Conservation (phyloP, 225 moss, liverwort and hornwort species). For the Marchantia paleacea region DNA sequence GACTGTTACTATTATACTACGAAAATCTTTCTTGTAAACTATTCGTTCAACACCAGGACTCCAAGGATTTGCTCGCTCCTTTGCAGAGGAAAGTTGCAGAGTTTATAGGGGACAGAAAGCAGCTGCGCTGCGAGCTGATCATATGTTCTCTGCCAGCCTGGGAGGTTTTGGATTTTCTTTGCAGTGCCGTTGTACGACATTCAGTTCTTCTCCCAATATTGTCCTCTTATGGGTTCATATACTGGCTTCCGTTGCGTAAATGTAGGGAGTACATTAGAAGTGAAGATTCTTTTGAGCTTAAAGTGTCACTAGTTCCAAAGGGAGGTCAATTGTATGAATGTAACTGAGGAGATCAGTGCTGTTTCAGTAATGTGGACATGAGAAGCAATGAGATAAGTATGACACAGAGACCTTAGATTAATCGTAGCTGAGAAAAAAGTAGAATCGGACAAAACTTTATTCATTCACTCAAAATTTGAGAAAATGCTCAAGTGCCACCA, state of each 20-base stretch:
- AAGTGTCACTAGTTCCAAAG: not conserved
- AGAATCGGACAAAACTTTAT: not conserved
- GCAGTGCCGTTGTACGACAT: not conserved
- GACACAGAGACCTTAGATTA: no score
- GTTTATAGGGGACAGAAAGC: not conserved
- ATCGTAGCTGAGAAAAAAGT: not conserved
- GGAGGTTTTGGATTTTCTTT: not conserved
- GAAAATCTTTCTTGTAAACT: not conserved
- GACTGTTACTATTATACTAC: not conserved
- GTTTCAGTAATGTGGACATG: not conserved
- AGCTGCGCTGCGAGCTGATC: not conserved
- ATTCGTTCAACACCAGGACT: not conserved
- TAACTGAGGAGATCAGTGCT: not conserved
- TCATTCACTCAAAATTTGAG: not conserved
- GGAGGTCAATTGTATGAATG: not conserved
- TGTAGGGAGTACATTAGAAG: not conserved
- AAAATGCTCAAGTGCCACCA: no score
- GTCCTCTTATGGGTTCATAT: not conserved
- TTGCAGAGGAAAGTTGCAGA: not conserved
- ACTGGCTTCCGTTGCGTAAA: not conserved
- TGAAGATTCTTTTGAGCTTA: not conserved
- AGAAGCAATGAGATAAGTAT: not conserved
- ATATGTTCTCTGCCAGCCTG: not conserved
- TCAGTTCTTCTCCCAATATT: not conserved
- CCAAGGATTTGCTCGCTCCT: not conserved